Conservation (phyloP, 345 rosid genomes). For the Acer negundo region DNA sequence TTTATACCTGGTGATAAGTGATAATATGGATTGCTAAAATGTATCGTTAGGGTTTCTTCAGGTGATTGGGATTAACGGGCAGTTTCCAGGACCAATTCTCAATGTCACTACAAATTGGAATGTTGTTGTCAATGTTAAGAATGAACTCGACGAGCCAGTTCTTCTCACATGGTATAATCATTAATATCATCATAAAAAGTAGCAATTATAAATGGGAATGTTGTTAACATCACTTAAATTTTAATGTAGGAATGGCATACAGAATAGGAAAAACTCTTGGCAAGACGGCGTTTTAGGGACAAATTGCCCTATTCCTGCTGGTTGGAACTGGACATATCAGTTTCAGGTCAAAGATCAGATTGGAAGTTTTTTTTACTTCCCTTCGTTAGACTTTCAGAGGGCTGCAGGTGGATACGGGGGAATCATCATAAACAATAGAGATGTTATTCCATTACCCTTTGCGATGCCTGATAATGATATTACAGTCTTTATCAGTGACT, state of each 20-base stretch:
- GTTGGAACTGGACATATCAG: conserved; percentile 85
- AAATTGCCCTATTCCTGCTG: conserved; percentile 83
- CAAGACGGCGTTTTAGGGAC: conserved; percentile 90
- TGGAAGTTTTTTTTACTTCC: conserved; percentile 83
- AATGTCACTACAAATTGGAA: conserved; percentile 80
- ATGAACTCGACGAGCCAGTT: conserved; percentile 69
- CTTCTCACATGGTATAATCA: conserved; percentile 73
- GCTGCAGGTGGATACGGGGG: conserved; percentile 85
- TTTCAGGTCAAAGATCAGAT: conserved; percentile 91
- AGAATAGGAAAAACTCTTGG: conserved; percentile 86
- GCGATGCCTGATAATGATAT: conserved; percentile 71
- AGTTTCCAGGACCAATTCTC: conserved; percentile 73
- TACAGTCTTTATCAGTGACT: conserved; percentile 71
- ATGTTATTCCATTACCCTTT: conserved; percentile 71
- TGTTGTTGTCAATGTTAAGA: conserved; percentile 67
- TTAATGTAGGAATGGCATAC: conserved; percentile 65
- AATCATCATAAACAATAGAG: conserved; percentile 66
- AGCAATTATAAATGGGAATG: not conserved
- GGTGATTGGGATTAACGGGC: conserved; percentile 74
- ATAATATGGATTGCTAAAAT: not conserved
- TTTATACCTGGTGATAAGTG: not conserved
- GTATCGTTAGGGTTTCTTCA: conserved; percentile 16
- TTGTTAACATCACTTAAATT: conserved; percentile 13
- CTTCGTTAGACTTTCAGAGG: conserved; percentile 65
- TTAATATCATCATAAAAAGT: not conserved